Conservation (phyloP, 108 stramenopile species). For the Skeletonema menzelii region DNA sequence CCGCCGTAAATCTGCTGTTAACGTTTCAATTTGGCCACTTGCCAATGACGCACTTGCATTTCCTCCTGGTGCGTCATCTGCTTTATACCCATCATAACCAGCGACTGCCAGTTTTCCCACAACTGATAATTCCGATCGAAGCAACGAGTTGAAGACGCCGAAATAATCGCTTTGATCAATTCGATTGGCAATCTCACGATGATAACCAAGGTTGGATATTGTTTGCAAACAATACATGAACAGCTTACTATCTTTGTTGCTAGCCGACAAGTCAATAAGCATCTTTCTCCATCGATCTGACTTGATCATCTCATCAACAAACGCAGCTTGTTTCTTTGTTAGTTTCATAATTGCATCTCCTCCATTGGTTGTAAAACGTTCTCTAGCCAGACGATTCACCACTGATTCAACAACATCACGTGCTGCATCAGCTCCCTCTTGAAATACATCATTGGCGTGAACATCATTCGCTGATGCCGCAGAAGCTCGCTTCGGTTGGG, state of each 20-base stretch:
- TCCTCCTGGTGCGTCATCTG: conserved; percentile 6
- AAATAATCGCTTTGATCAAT: conserved; percentile 89
- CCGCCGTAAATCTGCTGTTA: conserved; percentile 67
- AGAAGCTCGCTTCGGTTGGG: background rate
- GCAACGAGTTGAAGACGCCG: conserved; percentile 81
- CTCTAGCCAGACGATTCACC: conserved; percentile 64
- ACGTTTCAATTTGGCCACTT: conserved; percentile 30
- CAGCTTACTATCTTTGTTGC: conserved; percentile 73
- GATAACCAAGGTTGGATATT: conserved; percentile 83
- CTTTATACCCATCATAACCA: conserved; percentile 45
- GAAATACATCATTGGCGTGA: conserved; percentile 7
- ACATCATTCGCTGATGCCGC: conserved; percentile 1
- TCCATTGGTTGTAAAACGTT: conserved; percentile 71
- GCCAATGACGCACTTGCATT: conserved; percentile 37
- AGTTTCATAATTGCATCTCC: conserved; percentile 75
- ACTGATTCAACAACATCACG: conserved; percentile 67
- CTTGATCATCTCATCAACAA: conserved; percentile 86
- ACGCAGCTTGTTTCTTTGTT: conserved; percentile 65
- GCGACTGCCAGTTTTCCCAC: conserved; percentile 61
- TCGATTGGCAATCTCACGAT: conserved; percentile 81
- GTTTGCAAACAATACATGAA: conserved; percentile 76
- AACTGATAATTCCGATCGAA: conserved; percentile 67
- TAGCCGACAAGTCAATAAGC: conserved; percentile 83
- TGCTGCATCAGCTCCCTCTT: conserved; percentile 52
- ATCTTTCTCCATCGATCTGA: conserved; percentile 78